phyloP scores from a whole-genome alignment of 2,329 filamentous ascomycete species.

The Arthroderma sp. region DNA sequence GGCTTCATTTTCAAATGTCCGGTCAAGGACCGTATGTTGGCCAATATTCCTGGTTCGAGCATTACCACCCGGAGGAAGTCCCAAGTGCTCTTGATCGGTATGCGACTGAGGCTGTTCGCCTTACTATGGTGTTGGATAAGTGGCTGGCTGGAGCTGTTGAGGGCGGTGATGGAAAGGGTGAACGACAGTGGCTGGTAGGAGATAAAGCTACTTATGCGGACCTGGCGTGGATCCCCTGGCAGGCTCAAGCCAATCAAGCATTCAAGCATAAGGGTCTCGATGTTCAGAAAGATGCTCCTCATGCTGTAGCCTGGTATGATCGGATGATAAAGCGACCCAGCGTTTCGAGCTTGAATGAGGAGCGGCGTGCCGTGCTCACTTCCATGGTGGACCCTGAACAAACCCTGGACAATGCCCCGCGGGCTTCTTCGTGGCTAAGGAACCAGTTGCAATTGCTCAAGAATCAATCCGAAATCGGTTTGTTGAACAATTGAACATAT shows the following conservation, averaged over 20 bases:
- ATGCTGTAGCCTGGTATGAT: constrained; percentile 11
- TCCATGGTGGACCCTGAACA: too few species aligned
- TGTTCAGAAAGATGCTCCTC: constrained; percentile 8
- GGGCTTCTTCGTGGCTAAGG: too few species aligned
- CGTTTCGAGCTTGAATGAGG: constrained; percentile 3
- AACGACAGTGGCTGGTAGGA: constrained; percentile 28
- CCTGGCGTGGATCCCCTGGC: constrained; percentile 21
- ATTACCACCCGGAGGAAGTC: constrained; percentile 30
- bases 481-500: too few species aligned
- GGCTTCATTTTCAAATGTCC: constrained; percentile 31
- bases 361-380: too few species aligned
- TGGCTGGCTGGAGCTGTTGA: constrained; percentile 16
- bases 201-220: constrained; percentile 33
- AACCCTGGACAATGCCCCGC: too few species aligned
- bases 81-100: constrained; percentile 36
- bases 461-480: too few species aligned
- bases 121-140: constrained; percentile 34
- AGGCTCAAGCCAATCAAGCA: not conserved
- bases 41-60: constrained; percentile 27
- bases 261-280: not conserved
- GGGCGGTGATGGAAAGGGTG: constrained; percentile 9
- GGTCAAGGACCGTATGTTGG: constrained; percentile 28
- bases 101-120: constrained; percentile 32
- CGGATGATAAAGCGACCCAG: constrained; percentile 7
- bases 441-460: too few species aligned